Evolutionary conservation across 805 yeast species (phyloP).

Genomic region (Suhomyces faveliae): DNA sequence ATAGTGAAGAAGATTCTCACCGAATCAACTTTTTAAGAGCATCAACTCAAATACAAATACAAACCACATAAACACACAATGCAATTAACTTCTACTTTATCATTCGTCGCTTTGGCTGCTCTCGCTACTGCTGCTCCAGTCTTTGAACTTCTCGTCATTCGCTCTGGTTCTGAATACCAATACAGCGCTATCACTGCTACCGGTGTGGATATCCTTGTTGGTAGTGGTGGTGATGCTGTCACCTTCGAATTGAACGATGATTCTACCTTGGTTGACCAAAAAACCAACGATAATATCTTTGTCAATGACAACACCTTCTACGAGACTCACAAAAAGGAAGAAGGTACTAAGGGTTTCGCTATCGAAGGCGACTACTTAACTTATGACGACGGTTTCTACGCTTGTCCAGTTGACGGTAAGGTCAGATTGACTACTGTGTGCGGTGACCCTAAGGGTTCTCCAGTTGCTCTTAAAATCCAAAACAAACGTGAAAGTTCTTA

Average conservation of each 20-base stretch:
- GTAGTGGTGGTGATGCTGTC: slow-evolving; percentile 9
- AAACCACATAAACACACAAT: slow-evolving; percentile 7
- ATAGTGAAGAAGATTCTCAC: background rate
- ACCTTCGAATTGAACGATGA: slow-evolving; percentile 23
- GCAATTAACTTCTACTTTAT: slow-evolving; percentile 17
- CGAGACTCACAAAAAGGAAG: slow-evolving; percentile 3
- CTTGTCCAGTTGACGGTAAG: slow-evolving; percentile 10
- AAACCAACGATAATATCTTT: slow-evolving; percentile 16
- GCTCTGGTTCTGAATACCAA: slow-evolving; percentile 27
- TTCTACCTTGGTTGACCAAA: slow-evolving; percentile 19
- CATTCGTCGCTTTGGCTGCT: slow-evolving; percentile 21
- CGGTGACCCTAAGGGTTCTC: slow-evolving; percentile 8
- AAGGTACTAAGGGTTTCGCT: slow-evolving; percentile 9
- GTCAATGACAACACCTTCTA: slow-evolving; percentile 8
- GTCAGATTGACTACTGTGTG: slow-evolving; percentile 8
- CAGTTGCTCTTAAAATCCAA: slow-evolving; percentile 10
- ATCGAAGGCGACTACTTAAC: slow-evolving; percentile 15
- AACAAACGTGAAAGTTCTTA: slow-evolving; percentile 1
- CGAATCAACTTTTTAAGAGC: background rate
- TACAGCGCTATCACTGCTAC: slow-evolving; percentile 12
- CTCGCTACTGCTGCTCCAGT: slow-evolving; percentile 24
- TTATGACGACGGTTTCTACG: slow-evolving; percentile 10
- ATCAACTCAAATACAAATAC: slow-evolving; percentile 2
- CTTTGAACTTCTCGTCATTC: slow-evolving; percentile 20
- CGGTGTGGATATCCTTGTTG: slow-evolving; percentile 10